These are phyloP conservation scores for Colletotrichum melonis DNA, from an alignment of 2,329 filamentous ascomycete genomes.

Conservation along the genomic window DNA sequence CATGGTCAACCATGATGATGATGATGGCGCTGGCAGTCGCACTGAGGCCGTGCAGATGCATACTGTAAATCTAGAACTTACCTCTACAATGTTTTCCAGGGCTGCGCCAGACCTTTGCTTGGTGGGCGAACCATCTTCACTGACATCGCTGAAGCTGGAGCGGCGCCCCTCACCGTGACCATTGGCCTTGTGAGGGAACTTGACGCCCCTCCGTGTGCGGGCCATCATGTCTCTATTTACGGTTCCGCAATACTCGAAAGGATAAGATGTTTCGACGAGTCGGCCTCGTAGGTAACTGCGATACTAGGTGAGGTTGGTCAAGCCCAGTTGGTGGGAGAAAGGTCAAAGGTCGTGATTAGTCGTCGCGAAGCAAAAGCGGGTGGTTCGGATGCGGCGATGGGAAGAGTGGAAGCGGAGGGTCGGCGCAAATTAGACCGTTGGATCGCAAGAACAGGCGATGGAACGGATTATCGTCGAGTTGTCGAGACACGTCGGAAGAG, in stretches of 20 bases:
- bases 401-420: slow-evolving; percentile 19
- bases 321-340: neutral
- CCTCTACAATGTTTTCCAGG: slow-evolving; percentile 53
- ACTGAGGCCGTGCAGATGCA: neutral
- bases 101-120: slow-evolving; percentile 38
- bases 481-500: neutral
- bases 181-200: slow-evolving; percentile 65
- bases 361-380: slow-evolving; percentile 16
- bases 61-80: slow-evolving; percentile 29
- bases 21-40: neutral
- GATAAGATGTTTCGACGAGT: neutral
- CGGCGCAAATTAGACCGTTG: slow-evolving; percentile 33
- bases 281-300: neutral
- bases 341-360: neutral
- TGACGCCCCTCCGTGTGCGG: slow-evolving; percentile 61
- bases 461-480: neutral
- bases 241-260: neutral
- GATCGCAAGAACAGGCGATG: neutral
- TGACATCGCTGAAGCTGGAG: slow-evolving; percentile 78
- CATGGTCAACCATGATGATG: too few species aligned
- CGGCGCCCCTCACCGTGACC: slow-evolving; percentile 67
- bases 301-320: neutral
- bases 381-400: slow-evolving; percentile 29
- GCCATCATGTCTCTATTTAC: slow-evolving; percentile 42
- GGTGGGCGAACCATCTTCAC: slow-evolving; percentile 64